phyloP scores from a whole-genome alignment of 1,139 yeast genomes.

The Saccharomyces hybrid region DNA sequence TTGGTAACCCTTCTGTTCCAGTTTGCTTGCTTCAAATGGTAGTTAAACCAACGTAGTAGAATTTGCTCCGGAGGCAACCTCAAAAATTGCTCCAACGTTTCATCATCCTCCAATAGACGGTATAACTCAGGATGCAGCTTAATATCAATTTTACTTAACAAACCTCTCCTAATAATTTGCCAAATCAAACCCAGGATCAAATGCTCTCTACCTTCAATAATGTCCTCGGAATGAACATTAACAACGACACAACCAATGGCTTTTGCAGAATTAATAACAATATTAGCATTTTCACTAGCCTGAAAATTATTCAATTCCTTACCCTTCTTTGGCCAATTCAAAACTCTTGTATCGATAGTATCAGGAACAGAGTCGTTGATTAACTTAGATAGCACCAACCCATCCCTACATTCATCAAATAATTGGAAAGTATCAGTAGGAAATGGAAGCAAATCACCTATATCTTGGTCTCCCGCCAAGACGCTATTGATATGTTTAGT shows the following conservation, averaged over 20 bases:
- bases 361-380: slow-evolving; percentile 97
- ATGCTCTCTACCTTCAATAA: slow-evolving; percentile 95
- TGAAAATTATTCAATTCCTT: slow-evolving; percentile 89
- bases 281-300: slow-evolving; percentile 94
- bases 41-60: slow-evolving; percentile 93
- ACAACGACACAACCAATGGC: slow-evolving; percentile 98
- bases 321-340: slow-evolving; percentile 76
- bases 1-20: slow-evolving; percentile 80
- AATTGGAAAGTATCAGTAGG: slow-evolving; percentile 92
- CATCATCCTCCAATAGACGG: slow-evolving; percentile 91
- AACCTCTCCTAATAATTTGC: slow-evolving; percentile 96
- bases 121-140: slow-evolving; percentile 94
- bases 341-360: slow-evolving; percentile 95
- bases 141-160: slow-evolving; percentile 89
- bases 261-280: slow-evolving; percentile 95
- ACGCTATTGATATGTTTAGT: slow-evolving; percentile 93
- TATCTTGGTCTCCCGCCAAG: slow-evolving; percentile 79
- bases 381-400: slow-evolving; percentile 83
- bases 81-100: slow-evolving; percentile 90
- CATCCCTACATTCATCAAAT: slow-evolving; percentile 95
- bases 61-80: slow-evolving; percentile 98
- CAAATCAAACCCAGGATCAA: slow-evolving; percentile 90
- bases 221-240: slow-evolving; percentile 94
- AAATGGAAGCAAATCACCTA: slow-evolving; percentile 82
- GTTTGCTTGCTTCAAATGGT: slow-evolving; percentile 89